phyloP scores from a whole-genome alignment of 345 rosid species.

The Eucalyptus fibrosa region DNA sequence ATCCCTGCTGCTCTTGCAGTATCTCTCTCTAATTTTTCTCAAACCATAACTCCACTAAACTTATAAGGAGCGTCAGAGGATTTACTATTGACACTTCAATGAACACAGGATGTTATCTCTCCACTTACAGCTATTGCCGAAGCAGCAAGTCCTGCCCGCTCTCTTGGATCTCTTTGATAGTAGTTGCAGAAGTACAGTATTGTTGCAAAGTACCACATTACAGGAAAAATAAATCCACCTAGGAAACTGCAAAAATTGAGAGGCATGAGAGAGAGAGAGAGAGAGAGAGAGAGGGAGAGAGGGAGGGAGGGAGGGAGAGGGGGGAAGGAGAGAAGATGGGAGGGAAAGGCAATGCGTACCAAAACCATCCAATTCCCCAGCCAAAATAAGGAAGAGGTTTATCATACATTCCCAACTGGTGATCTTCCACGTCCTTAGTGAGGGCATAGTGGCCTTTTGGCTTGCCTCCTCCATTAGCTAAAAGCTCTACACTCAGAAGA shows the following conservation, averaged over 20 bases:
- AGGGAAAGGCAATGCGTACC: slow-evolving; percentile 28
- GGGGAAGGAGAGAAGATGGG: neutral
- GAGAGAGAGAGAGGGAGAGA: neutral
- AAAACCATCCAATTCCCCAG: slow-evolving; percentile 96
- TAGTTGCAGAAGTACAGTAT: slow-evolving; percentile 70
- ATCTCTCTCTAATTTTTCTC: neutral
- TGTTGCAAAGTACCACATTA: slow-evolving; percentile 71
- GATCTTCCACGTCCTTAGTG: slow-evolving; percentile 31
- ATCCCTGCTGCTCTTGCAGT: neutral
- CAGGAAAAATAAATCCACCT: slow-evolving; percentile 72
- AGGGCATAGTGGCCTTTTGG: slow-evolving; percentile 37
- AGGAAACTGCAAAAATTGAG: slow-evolving; percentile 36
- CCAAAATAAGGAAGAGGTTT: slow-evolving; percentile 94
- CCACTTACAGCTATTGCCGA: slow-evolving; percentile 83
- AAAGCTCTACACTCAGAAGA: slow-evolving; percentile 11
- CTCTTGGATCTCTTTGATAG: slow-evolving; percentile 89
- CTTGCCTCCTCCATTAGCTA: slow-evolving; percentile 17
- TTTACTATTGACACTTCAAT: neutral
- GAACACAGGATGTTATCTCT: neutral
- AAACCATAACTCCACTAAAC: neutral
- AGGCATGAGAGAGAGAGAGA: neutral
- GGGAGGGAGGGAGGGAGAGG: neutral
- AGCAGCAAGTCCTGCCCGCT: slow-evolving; percentile 91
- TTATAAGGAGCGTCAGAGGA: neutral
- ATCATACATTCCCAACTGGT: slow-evolving; percentile 50